A percentile compares a stretch with the other conserved stretches of the same genome.
Conservation (phyloP, 2,329 filamentous ascomycete species). For the Penicillium sp. region DNA sequence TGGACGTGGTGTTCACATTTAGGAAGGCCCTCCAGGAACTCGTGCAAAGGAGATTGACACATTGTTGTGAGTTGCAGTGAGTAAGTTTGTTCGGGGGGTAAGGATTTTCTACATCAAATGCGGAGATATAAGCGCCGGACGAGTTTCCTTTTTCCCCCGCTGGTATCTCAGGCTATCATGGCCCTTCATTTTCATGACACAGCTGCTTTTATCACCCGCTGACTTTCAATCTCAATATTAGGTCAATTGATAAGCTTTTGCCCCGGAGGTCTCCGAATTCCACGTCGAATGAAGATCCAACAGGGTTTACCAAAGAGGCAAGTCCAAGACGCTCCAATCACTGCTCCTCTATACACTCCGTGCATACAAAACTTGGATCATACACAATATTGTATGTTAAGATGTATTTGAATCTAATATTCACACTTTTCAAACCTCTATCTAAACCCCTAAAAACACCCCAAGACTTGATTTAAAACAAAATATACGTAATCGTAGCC, state of each 20-base stretch:
- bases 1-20: conserved; percentile 84
- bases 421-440: conserved; percentile 2
- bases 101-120: not conserved
- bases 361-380: not conserved
- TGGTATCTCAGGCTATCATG: not conserved
- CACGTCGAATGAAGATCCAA: not conserved
- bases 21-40: conserved; percentile 63
- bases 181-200: not conserved
- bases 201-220: not conserved
- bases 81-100: not conserved
- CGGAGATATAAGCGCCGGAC: not conserved
- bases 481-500: conserved; percentile 7
- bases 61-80: conserved; percentile 42
- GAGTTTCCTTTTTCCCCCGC: conserved; percentile 7
- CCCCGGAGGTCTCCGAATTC: conserved; percentile 14
- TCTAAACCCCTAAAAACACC: not conserved
- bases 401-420: conserved; percentile 3
- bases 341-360: not conserved
- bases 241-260: conserved; percentile 3
- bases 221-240: not conserved
- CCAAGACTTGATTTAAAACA: not conserved
- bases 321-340: conserved; percentile 4
- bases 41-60: conserved; percentile 56
- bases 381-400: not conserved
- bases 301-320: not conserved